Evolutionary conservation across 495 filamentous ascomycete genomes (phyloP), one percentile per base, ranked within the genome.

Genomic region (Paragyromitra xinjiangensis): DNA sequence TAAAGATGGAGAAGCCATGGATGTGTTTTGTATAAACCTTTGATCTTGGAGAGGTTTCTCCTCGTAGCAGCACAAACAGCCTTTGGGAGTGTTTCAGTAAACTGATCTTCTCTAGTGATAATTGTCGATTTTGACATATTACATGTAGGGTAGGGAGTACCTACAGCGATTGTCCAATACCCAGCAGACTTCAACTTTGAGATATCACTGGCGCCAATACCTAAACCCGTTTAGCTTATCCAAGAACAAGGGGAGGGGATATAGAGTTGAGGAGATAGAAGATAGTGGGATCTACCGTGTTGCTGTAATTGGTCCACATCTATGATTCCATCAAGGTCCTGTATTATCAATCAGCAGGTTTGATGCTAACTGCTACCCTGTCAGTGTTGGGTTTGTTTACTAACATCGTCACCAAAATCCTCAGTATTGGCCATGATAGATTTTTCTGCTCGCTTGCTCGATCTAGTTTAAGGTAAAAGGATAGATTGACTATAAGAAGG

Each of bases 291-390:
- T 59, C 40, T 85, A 89, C 91, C 92, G 81, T 93, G 91, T 29
- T 89, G 86, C 83, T 94, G 92, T 61, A 94, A 89, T 55, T 84
- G 85, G 75, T 94, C 92, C 73, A 94, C 91, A 71, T 94, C 91
- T 42, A 93, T 85, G 79, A 94, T 92, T 82, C 75, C 81, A 77
- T 78, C 74, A 53, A 64, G 45, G 44, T 81, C 80, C 80, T 81
- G 22, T 53, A 16, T 39, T 66, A 66, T 19, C 6, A n/a, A 50
- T 77, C 39, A 71, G 63, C 19, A 19, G 64, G 22, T 7, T 64
- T 9, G 5, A 7, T 29, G 26, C 2, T 11, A 37, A 39, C 40
- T 9, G 26, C 22, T 48, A 6, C 6, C n/a, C n/a, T 45, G 11
- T 24, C 37, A 24, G 37, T 24, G 9, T 4, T 40, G 39, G 29